These are phyloP conservation scores for Acmispon strigosus DNA, from an alignment of 306 rosid species.

Conservation along the genomic window DNA sequence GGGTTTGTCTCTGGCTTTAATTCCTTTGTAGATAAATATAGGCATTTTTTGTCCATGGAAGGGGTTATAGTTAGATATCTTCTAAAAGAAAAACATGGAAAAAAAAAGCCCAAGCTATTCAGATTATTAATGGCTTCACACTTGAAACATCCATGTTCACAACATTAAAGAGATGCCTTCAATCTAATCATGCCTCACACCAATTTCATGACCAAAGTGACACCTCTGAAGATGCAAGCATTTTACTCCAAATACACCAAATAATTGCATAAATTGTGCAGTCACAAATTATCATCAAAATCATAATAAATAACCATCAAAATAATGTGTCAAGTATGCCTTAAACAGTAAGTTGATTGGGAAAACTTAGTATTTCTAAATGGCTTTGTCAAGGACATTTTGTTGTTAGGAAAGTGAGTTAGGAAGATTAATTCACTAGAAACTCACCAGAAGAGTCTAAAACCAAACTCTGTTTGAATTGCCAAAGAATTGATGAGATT, in stretches of 20 bases:
- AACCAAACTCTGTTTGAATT: neutral
- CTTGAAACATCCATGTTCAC: too few relatives aligned
- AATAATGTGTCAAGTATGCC: neutral
- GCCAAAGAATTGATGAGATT: neutral
- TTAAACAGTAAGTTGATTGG: neutral
- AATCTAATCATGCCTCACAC: too few relatives aligned
- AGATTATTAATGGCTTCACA: too few relatives aligned
- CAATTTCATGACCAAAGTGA: too few relatives aligned
- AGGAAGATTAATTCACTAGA: neutral
- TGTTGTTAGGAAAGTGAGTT: neutral
- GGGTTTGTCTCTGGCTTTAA: slow-evolving; percentile 37
- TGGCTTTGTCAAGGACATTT: neutral
- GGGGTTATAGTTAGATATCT: neutral
- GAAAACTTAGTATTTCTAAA: neutral
- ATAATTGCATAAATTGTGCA: too few relatives aligned
- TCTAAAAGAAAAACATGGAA: neutral
- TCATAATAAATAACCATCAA: neutral
- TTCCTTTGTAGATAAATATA: neutral
- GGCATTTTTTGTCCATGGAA: neutral
- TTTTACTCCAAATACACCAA: too few relatives aligned
- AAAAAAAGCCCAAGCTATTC: neutral
- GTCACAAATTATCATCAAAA: too few relatives aligned
- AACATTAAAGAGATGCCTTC: too few relatives aligned
- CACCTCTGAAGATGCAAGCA: too few relatives aligned
- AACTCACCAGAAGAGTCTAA: neutral